These are phyloP conservation scores for Paraphoma chrysanthemicola DNA, from an alignment of 2,329 filamentous ascomycete genomes.

Conservation along the genomic window DNA sequence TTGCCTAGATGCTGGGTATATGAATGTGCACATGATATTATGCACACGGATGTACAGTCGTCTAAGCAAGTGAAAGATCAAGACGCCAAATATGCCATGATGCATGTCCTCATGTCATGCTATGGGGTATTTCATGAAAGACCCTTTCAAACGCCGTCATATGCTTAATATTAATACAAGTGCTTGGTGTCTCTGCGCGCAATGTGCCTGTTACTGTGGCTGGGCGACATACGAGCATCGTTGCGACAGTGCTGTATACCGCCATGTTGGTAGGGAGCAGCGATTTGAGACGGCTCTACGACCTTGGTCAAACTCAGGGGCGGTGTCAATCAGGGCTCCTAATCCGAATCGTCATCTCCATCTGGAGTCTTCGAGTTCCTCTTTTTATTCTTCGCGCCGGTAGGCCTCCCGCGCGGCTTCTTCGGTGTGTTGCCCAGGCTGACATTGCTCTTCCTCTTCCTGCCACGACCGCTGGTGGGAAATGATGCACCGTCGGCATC, in stretches of 20 bases:
- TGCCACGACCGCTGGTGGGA: slow-evolving; percentile 47
- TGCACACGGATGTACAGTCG: neutral
- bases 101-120: slow-evolving; percentile 1
- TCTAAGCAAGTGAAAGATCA: neutral
- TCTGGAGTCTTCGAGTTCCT: slow-evolving; percentile 41
- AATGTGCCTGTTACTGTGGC: too few species aligned
- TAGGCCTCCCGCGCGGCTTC: slow-evolving; percentile 33
- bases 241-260: too few species aligned
- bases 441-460: slow-evolving; percentile 53
- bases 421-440: slow-evolving; percentile 42
- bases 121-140: slow-evolving; percentile 15
- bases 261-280: too few species aligned
- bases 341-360: slow-evolving; percentile 35
- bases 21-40: neutral
- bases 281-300: too few species aligned
- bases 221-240: too few species aligned
- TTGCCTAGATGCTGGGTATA: neutral
- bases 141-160: neutral
- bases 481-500: slow-evolving; percentile 28
- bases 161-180: neutral
- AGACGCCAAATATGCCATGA: neutral
- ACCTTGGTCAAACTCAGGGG: neutral
- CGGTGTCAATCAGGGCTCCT: slow-evolving; percentile 19
- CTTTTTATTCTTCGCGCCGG: slow-evolving; percentile 33
- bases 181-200: neutral